Percentiles rank a stretch among this genome's conserved stretches.
Evolutionary conservation across 495 filamentous ascomycete species (phyloP).

Genomic region (Astrothelium subdiscretum): DNA sequence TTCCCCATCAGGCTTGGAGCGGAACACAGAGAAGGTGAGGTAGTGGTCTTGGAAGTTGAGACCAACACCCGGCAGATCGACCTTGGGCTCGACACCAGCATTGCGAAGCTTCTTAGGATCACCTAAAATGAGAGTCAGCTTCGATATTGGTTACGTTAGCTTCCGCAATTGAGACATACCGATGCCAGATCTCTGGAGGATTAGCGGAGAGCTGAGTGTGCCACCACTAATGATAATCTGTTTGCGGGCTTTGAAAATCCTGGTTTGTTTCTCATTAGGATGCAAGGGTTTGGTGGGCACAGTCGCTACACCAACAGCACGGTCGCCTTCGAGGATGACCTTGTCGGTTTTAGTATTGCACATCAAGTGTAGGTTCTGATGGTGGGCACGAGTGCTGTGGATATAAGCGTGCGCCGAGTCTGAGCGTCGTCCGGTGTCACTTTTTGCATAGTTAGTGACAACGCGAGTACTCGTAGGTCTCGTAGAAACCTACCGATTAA

Average conservation of each 20-base stretch:
- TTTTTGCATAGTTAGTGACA: neutral
- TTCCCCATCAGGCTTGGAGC: slow-evolving; percentile 67
- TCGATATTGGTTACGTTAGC: neutral
- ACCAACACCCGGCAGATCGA: slow-evolving; percentile 72
- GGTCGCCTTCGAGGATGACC: slow-evolving; percentile 56
- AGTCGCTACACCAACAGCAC: slow-evolving; percentile 22
- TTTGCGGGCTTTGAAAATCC: slow-evolving; percentile 52
- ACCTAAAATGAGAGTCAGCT: slow-evolving; percentile 7
- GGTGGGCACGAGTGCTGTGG: slow-evolving; percentile 26
- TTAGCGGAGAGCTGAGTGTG: slow-evolving; percentile 65
- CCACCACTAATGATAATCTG: slow-evolving; percentile 70
- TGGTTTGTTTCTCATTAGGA: slow-evolving; percentile 22
- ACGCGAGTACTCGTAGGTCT: neutral
- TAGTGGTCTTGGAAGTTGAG: slow-evolving; percentile 83
- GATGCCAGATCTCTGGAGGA: slow-evolving; percentile 65
- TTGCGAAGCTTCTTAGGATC: slow-evolving; percentile 62
- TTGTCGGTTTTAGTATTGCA: slow-evolving; percentile 66
- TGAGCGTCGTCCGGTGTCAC: slow-evolving; percentile 51
- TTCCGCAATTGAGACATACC: slow-evolving; percentile 15
- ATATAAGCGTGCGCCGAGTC: slow-evolving; percentile 54
- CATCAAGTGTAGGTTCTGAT: slow-evolving; percentile 62
- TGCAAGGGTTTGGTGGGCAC: slow-evolving; percentile 35
- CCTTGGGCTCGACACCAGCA: slow-evolving; percentile 55
- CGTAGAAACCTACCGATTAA: slow-evolving; percentile 19
- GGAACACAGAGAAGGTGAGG: slow-evolving; percentile 62